Base-by-base conservation (phyloP, 2,329 filamentous ascomycete species). In the Corinectria fuckeliana region DNA sequence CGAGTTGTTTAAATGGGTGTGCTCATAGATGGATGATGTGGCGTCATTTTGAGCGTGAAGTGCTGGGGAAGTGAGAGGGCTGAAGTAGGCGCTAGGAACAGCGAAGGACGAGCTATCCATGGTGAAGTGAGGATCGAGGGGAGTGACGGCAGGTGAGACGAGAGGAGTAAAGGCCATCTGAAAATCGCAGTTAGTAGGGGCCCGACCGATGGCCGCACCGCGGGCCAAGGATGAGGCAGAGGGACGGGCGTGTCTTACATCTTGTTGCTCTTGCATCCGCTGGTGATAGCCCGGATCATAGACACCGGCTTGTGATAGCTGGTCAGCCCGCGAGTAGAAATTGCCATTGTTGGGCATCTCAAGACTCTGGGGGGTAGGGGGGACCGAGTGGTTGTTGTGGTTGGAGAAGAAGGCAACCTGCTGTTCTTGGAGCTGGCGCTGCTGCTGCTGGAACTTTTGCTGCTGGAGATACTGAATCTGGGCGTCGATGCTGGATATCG, bases 71-170 rank as follows among this genome's bases (percentile, higher is more conserved):
- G 90, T 93, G 48, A 95, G 81, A 9, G 91, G 91, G 71, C 91
- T 95, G 73, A 95, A 93, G 76, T 93, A 94, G 30, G 90, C 85
- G 32, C 85, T 85, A 0, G 89, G 88, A 3, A 91, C 82, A 5
- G 85, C 83, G 68, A 87, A 91, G 47, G 80, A 50, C 14, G 56
- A 78, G 28, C 76, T 77, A 21, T 87, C 84, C 60, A 85, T 78
- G 44, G 83, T 81, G 71, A 91, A 92, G 64, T 89, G 87, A 39
- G 85, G 81, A 70, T 93, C 91, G 50, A 93, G 81, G 20, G 91
- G 91, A 2, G 91, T 93, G 41, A 94, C 91, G 4, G 91, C 91
- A n/a, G 91, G 91, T 16, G 91, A 93, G 10, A 91, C 91, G 26
- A 94, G 82, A 1, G 91, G 91, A 2, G 91, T 94, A 71, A 93